A percentile compares a stretch with the other conserved stretches of the same genome.
Evolutionary conservation across 371 early-diverging fungal species (phyloP).

Genomic region (Syncephalastrum monosporum): DNA sequence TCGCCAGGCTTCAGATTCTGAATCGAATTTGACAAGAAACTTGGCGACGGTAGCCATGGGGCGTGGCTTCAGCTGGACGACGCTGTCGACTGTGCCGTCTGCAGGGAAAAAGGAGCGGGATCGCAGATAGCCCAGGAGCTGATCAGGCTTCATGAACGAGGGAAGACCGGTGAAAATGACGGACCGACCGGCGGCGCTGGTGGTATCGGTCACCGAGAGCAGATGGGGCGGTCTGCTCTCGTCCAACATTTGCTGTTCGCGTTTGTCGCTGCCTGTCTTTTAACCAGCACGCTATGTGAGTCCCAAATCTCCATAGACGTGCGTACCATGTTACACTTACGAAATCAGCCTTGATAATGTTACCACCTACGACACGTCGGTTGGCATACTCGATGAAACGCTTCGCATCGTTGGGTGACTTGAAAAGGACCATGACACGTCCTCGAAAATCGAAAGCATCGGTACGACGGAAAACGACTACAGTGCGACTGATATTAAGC

Average conservation of each 20-base stretch:
- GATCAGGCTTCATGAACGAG: conserved; percentile 19
- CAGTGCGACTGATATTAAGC: neutral
- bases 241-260: conserved; percentile 3
- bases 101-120: conserved; percentile 40
- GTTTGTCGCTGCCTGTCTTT: conserved; percentile 1
- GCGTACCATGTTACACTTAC: conserved; percentile 22
- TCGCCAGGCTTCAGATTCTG: conserved; percentile 53
- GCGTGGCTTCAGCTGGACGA: conserved; percentile 23
- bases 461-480: conserved; percentile 42
- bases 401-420: conserved; percentile 28
- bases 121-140: conserved; percentile 36
- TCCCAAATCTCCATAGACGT: neutral
- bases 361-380: conserved; percentile 40
- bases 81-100: conserved; percentile 33
- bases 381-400: conserved; percentile 36
- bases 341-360: conserved; percentile 25
- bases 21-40: conserved; percentile 47
- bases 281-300: conserved; percentile 1
- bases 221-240: conserved; percentile 29
- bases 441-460: conserved; percentile 34
- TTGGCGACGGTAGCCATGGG: conserved; percentile 27
- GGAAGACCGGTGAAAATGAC: conserved; percentile 40
- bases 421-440: conserved; percentile 35
- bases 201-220: conserved; percentile 26
- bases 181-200: conserved; percentile 38